These are phyloP conservation scores for Hericium coralloides DNA, from an alignment of 768 basidiomycete species.

Conservation along the genomic window DNA sequence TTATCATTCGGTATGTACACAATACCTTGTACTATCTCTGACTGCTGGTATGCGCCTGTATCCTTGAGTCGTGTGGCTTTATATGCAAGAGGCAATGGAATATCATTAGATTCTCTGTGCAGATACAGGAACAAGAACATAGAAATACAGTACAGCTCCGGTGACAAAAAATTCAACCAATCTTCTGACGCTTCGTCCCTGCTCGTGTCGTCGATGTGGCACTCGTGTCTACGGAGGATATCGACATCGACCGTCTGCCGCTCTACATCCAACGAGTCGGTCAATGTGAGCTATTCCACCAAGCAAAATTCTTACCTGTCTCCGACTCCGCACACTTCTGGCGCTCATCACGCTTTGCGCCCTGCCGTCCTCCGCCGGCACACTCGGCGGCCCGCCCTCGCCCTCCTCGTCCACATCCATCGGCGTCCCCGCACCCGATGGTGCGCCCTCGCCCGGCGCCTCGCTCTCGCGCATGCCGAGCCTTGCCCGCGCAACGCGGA, in stretches of 20 bases:
- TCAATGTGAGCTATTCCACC: neutral
- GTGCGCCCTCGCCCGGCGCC: slow-evolving; percentile 23
- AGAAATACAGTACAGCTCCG: neutral
- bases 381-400: slow-evolving; percentile 32
- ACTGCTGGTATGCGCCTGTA: neutral
- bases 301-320: slow-evolving; percentile 34
- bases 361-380: slow-evolving; percentile 48
- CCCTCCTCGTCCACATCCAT: slow-evolving; percentile 27
- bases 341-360: slow-evolving; percentile 48
- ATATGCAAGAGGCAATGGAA: neutral
- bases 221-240: slow-evolving; percentile 64
- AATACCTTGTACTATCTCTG: neutral
- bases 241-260: slow-evolving; percentile 57
- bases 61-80: neutral
- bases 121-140: neutral
- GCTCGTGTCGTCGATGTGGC: slow-evolving; percentile 13
- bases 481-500: slow-evolving; percentile 57
- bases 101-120: neutral
- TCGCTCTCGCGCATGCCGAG: slow-evolving; percentile 44
- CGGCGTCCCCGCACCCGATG: slow-evolving; percentile 25
- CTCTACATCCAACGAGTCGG: neutral
- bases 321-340: slow-evolving; percentile 38
- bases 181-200: slow-evolving; percentile 15
- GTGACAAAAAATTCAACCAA: slow-evolving; percentile 1
- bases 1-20: neutral